Conservation (phyloP, 1,284 basidiomycete genomes). For the Polyporus tsugae region DNA sequence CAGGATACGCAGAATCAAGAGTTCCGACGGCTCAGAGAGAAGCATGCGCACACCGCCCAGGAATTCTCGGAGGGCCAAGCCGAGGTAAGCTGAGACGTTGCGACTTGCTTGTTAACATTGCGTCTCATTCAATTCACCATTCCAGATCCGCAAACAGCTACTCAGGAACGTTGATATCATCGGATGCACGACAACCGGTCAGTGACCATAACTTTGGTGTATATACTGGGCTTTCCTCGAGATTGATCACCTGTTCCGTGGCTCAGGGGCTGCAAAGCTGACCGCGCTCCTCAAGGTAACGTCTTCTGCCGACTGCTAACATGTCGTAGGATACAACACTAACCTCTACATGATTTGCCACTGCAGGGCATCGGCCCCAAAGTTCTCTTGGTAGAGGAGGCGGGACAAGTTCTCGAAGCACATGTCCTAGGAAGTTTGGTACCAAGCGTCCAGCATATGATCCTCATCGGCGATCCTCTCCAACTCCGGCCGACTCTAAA, state of each 20-base stretch:
- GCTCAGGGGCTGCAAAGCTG: slow-evolving; percentile 70
- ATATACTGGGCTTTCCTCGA: background rate
- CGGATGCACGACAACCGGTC: slow-evolving; percentile 76
- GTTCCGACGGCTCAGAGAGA: slow-evolving; percentile 45
- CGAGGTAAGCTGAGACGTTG: slow-evolving; percentile 38
- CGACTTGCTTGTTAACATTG: background rate
- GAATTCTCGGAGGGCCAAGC: slow-evolving; percentile 47
- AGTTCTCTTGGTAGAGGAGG: slow-evolving; percentile 54
- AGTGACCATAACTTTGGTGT: slow-evolving; percentile 1
- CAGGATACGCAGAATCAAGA: slow-evolving; percentile 47
- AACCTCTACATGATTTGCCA: slow-evolving; percentile 10
- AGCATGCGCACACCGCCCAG: slow-evolving; percentile 40
- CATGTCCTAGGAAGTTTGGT: slow-evolving; percentile 71
- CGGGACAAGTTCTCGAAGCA: slow-evolving; percentile 81
- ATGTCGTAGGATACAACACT: background rate
- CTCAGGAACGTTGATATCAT: slow-evolving; percentile 65
- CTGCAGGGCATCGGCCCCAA: slow-evolving; percentile 46
- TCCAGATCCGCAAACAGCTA: slow-evolving; percentile 49
- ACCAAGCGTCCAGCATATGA: slow-evolving; percentile 43
- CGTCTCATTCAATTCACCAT: background rate
- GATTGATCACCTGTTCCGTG: background rate
- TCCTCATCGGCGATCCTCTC: slow-evolving; percentile 47
- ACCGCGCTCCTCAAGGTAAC: slow-evolving; percentile 63
- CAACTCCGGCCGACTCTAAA: slow-evolving; percentile 75
- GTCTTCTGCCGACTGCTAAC: background rate